Percentiles rank a stretch among this genome's conserved stretches.
These are phyloP conservation scores for Beauveria rudraprayagi DNA, from an alignment of 2,329 filamentous ascomycete species.

Conservation along the genomic window DNA sequence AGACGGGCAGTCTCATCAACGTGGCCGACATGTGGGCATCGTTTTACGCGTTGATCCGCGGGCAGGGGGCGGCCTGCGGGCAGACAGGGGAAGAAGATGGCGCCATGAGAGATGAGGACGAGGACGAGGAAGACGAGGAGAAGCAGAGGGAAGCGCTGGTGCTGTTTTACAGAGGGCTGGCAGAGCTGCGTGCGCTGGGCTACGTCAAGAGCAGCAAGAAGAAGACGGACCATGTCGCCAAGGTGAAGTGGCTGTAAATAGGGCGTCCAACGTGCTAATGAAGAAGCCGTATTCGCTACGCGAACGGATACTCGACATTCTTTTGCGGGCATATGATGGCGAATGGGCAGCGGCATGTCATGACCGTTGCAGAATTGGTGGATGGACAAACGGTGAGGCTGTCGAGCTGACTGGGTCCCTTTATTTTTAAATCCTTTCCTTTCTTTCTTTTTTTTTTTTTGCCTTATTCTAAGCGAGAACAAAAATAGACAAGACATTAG, in stretches of 20 bases:
- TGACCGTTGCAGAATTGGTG: background rate
- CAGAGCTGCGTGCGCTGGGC: conserved; percentile 77
- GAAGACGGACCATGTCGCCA: conserved; percentile 86
- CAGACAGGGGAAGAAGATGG: conserved; percentile 23
- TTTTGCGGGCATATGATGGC: background rate
- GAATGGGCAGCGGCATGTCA: background rate
- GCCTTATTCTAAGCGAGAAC: background rate
- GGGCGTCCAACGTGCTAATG: background rate
- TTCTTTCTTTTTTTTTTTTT: background rate
- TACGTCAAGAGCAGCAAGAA: conserved; percentile 85
- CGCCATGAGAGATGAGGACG: conserved; percentile 20
- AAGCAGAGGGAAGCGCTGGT: conserved; percentile 56
- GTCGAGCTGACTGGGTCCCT: background rate
- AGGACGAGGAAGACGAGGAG: conserved; percentile 22
- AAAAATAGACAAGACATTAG: background rate
- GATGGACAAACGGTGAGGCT: conserved; percentile 4
- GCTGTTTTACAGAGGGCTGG: conserved; percentile 75
- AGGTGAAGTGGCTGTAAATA: conserved; percentile 66
- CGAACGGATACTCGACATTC: too few relatives aligned
- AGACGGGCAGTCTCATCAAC: conserved; percentile 70
- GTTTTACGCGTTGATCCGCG: conserved; percentile 56
- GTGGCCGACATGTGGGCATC: conserved; percentile 73
- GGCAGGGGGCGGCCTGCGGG: conserved; percentile 30
- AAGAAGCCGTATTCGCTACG: too few relatives aligned
- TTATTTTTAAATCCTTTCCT: too few relatives aligned